Conservation (phyloP, 495 filamentous ascomycete genomes). For the Penicillium roqueforti region DNA sequence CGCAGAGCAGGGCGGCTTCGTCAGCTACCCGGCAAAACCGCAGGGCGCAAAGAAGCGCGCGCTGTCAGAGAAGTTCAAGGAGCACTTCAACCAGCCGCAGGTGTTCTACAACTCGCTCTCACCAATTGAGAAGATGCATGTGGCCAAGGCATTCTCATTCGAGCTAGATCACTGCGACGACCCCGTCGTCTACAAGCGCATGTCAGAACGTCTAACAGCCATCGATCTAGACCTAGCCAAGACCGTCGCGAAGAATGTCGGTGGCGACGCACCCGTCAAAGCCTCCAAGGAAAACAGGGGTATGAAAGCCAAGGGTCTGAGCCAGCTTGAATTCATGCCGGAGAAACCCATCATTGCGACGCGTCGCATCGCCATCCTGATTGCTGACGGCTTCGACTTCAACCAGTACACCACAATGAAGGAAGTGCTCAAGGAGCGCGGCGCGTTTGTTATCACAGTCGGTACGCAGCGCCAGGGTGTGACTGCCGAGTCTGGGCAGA, state of each 20-base stretch:
- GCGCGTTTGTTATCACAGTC: constrained; percentile 70
- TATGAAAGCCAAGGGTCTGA: constrained; percentile 58
- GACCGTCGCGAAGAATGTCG: constrained; percentile 64
- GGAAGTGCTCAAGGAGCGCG: constrained; percentile 53
- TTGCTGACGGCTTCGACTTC: constrained; percentile 77
- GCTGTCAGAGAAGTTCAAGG: constrained; percentile 72
- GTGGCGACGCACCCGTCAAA: constrained; percentile 56
- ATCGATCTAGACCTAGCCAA: constrained; percentile 71
- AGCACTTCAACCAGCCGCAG: constrained; percentile 62
- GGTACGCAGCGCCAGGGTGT: constrained; percentile 54
- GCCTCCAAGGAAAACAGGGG: constrained; percentile 58
- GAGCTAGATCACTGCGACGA: constrained; percentile 92
- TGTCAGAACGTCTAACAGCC: constrained; percentile 64
- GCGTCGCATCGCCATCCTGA: constrained; percentile 70
- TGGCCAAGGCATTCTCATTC: constrained; percentile 68
- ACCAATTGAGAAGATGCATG: constrained; percentile 63
- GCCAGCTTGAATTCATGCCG: constrained; percentile 64
- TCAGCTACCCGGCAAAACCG: constrained; percentile 62
- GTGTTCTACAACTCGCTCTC: constrained; percentile 81
- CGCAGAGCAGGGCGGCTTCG: constrained; percentile 58
- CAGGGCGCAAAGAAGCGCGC: constrained; percentile 66
- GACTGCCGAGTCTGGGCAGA: constrained; percentile 48
- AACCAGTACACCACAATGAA: constrained; percentile 61
- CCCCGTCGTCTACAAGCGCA: constrained; percentile 69
- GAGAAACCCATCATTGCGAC: constrained; percentile 61